These are phyloP conservation scores for Trypanosomatidae sp. DNA, from an alignment of 208 protist species.

Conservation along the genomic window DNA sequence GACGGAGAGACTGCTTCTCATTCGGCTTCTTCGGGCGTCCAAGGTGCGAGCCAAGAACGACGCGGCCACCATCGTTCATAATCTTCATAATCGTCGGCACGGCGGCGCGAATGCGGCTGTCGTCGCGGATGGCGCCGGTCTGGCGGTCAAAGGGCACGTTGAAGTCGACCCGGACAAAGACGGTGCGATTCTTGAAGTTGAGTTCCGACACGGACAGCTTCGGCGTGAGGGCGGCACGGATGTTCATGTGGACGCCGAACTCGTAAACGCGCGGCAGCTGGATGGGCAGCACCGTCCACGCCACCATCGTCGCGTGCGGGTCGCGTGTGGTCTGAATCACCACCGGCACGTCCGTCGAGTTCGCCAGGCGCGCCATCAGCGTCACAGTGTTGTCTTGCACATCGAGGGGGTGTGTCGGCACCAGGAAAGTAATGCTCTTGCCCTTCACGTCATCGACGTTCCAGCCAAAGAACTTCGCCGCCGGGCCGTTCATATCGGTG, in stretches of 20 bases:
- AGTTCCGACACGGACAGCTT: slow-evolving; percentile 91
- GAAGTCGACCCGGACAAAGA: slow-evolving; percentile 98
- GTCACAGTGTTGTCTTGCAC: slow-evolving; percentile 84
- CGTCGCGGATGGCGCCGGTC: slow-evolving; percentile 94
- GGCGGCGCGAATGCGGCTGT: slow-evolving; percentile 95
- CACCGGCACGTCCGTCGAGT: slow-evolving; percentile 63
- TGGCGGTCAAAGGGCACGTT: slow-evolving; percentile 97
- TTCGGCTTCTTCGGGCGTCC: slow-evolving; percentile 98
- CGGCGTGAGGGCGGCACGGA: slow-evolving; percentile 76
- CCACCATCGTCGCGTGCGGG: slow-evolving; percentile 86
- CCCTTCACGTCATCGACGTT: slow-evolving; percentile 62
- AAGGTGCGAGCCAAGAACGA: slow-evolving; percentile 97
- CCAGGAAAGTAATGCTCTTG: slow-evolving; percentile 90
- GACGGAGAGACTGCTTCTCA: slow-evolving; percentile 89
- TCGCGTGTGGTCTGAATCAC: slow-evolving; percentile 89
- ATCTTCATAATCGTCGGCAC: slow-evolving; percentile 97
- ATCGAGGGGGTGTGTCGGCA: slow-evolving; percentile 84
- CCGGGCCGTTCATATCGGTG: slow-evolving; percentile 82
- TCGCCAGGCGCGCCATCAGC: slow-evolving; percentile 59
- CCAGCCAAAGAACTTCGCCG: slow-evolving; percentile 82
- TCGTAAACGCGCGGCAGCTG: slow-evolving; percentile 79
- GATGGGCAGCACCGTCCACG: slow-evolving; percentile 84
- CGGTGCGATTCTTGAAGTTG: slow-evolving; percentile 89
- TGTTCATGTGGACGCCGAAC: slow-evolving; percentile 90
- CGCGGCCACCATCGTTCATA: slow-evolving; percentile 84